Evolutionary conservation across 805 yeast genomes (phyloP).

Genomic region (Saturnispora sekii): DNA sequence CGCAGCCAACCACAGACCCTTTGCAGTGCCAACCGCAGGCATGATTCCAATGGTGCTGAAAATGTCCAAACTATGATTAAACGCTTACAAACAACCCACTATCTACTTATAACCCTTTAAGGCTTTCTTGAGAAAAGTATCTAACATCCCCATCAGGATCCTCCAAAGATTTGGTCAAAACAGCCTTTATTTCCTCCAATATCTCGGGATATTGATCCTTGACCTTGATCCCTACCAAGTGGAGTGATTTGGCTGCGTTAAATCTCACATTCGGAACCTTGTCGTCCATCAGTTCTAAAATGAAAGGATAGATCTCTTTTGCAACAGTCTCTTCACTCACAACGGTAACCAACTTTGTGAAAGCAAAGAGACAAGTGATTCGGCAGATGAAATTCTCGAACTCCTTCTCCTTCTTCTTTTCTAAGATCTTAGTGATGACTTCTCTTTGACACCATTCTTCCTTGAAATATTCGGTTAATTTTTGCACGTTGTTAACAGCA

Average conservation of each 20-base stretch:
- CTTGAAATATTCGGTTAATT: constrained; percentile 80
- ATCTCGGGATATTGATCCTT: constrained; percentile 26
- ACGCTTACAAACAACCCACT: not conserved
- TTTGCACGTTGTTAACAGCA: constrained; percentile 75
- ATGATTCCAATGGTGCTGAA: constrained; percentile 50
- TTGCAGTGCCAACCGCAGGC: constrained; percentile 57
- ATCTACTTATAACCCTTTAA: constrained; percentile 12
- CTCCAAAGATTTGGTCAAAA: constrained; percentile 50
- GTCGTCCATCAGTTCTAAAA: constrained; percentile 63
- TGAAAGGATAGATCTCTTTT: constrained; percentile 67
- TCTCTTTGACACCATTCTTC: constrained; percentile 86
- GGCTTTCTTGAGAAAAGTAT: constrained; percentile 61
- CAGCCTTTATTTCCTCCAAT: constrained; percentile 49
- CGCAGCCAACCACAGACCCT: constrained; percentile 44
- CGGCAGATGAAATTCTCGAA: constrained; percentile 75
- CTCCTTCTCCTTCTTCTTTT: constrained; percentile 29
- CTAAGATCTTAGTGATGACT: constrained; percentile 66
- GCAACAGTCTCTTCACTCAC: constrained; percentile 48
- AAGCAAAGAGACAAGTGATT: constrained; percentile 80
- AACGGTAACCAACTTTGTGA: constrained; percentile 73
- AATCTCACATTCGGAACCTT: constrained; percentile 92
- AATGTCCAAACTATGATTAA: constrained; percentile 23
- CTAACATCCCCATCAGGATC: constrained; percentile 88
- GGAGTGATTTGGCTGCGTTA: constrained; percentile 83
- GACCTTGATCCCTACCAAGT: constrained; percentile 48